Percentiles rank a stretch among this genome's conserved stretches.
Conservation (phyloP, 2,329 filamentous ascomycete species). For the Zelopaecilomyces penicillatus region DNA sequence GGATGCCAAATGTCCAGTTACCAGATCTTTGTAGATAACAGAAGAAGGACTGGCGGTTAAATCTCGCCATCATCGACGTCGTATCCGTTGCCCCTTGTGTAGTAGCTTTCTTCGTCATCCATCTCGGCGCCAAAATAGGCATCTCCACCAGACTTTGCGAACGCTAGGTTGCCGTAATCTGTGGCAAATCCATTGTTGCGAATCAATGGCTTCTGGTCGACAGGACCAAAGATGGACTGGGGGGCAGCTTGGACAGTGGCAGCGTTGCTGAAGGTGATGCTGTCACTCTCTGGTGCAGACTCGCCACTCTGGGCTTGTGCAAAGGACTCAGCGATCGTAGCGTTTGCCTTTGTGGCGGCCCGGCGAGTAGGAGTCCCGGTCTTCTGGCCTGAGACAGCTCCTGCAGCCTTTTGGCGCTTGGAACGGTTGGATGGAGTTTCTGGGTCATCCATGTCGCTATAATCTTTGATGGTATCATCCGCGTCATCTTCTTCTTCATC, state of each 20-base stretch:
- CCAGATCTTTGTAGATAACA: no score
- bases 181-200: no score
- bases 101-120: no score
- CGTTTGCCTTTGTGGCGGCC: slow-evolving; percentile 24
- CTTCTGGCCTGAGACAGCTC: slow-evolving; percentile 15
- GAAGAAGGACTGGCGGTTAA: no score
- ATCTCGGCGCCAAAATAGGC: no score
- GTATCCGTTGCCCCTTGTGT: no score
- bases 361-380: slow-evolving; percentile 20
- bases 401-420: slow-evolving; percentile 12
- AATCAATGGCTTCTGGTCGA: background rate
- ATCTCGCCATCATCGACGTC: no score
- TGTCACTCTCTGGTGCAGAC: slow-evolving; percentile 15
- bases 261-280: slow-evolving; percentile 4
- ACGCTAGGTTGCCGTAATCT: no score
- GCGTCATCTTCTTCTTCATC: slow-evolving; percentile 20
- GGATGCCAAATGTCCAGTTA: no score
- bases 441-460: slow-evolving; percentile 23
- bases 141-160: no score
- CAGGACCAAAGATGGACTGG: slow-evolving; percentile 5
- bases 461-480: slow-evolving; percentile 14
- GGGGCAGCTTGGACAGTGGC: background rate
- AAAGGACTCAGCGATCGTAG: slow-evolving; percentile 24
- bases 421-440: slow-evolving; percentile 30
- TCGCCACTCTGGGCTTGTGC: slow-evolving; percentile 21